phyloP scores from a whole-genome alignment of 2,329 filamentous ascomycete species.

The Xylariomycetidae sp. region DNA sequence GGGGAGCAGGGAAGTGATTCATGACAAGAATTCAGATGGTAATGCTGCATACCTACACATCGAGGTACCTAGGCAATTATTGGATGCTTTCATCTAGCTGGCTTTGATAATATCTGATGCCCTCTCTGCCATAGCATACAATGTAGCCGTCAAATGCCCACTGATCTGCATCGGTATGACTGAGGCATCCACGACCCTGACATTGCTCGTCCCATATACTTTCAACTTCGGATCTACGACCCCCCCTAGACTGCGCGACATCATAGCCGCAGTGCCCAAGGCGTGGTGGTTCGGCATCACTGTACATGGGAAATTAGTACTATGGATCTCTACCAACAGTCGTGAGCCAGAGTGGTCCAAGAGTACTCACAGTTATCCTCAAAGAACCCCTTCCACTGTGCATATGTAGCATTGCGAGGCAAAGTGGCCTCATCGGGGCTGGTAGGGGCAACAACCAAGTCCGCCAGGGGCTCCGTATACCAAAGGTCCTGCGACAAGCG shows the following conservation, averaged over 20 bases:
- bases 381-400: slow-evolving; percentile 6
- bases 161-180: slow-evolving; percentile 44
- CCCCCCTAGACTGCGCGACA: slow-evolving; percentile 42
- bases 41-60: neutral
- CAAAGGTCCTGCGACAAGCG: slow-evolving; percentile 28
- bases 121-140: slow-evolving; percentile 51
- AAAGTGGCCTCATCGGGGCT: slow-evolving; percentile 18
- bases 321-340: no score
- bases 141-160: slow-evolving; percentile 44
- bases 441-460: slow-evolving; percentile 13
- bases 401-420: slow-evolving; percentile 19
- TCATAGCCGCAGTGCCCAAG: slow-evolving; percentile 46
- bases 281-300: slow-evolving; percentile 38
- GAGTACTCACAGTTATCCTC: neutral
- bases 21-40: neutral
- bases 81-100: neutral
- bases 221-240: slow-evolving; percentile 42
- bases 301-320: slow-evolving; percentile 2
- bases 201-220: slow-evolving; percentile 46
- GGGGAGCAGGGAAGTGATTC: no score
- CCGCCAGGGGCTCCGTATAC: slow-evolving; percentile 21
- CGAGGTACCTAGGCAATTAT: neutral
- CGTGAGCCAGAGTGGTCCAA: no score
- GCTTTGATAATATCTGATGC: slow-evolving; percentile 26
- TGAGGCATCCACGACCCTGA: slow-evolving; percentile 46